Conservation (phyloP, 78 protist species). For the Protostelium mycophagum region DNA sequence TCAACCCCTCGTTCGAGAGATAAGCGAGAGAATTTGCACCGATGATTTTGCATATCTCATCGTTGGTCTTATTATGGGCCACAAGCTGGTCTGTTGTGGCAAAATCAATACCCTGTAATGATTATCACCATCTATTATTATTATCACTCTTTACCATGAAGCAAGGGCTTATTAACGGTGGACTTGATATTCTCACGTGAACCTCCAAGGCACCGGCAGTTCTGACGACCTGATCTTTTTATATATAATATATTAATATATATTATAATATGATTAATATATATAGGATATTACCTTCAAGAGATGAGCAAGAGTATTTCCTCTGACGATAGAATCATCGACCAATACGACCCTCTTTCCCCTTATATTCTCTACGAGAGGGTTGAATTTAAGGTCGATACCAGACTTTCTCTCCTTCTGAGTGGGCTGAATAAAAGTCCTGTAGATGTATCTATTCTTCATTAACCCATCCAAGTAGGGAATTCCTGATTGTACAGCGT, state of each 20-base stretch:
- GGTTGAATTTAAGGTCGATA: conserved; percentile 56
- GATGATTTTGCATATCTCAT: conserved; percentile 41
- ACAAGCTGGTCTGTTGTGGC: conserved; percentile 43
- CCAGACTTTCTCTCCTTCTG: conserved; percentile 52
- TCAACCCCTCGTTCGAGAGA: conserved; percentile 30
- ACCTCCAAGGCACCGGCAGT: conserved; percentile 51
- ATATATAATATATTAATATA: background rate
- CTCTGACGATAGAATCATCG: conserved; percentile 60
- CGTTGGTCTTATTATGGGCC: conserved; percentile 31
- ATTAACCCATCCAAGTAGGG: conserved; percentile 47
- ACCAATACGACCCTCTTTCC: conserved; percentile 38
- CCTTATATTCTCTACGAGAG: conserved; percentile 40
- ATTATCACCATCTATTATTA: background rate
- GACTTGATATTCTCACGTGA: conserved; percentile 59
- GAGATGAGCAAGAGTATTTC: conserved; percentile 26
- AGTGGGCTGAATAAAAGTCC: conserved; percentile 63
- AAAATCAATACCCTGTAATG: conserved; percentile 46
- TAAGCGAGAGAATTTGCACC: conserved; percentile 50
- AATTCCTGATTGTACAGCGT: conserved; percentile 37
- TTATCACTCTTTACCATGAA: conserved; percentile 12
- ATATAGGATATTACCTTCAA: background rate
- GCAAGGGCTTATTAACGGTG: conserved; percentile 59
- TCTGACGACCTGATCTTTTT: conserved; percentile 12
- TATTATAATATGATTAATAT: background rate
- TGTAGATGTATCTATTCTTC: conserved; percentile 51